A percentile compares a stretch with the other conserved stretches of the same genome.
phyloP scores from a whole-genome alignment of 2,329 filamentous ascomycete genomes.

The Stachybotrys elegans region DNA sequence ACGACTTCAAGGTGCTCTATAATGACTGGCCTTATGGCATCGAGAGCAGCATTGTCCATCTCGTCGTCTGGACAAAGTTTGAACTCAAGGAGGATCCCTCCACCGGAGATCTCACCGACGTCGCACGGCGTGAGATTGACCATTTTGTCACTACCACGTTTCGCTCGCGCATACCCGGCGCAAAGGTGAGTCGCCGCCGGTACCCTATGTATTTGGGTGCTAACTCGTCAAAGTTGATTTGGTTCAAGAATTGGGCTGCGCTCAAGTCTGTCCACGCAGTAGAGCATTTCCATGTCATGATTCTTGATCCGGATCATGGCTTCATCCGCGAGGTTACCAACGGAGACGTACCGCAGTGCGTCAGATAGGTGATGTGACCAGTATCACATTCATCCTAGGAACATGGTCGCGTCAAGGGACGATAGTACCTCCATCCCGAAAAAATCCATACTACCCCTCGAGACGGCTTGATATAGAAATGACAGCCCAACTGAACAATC shows the following conservation, averaged over 20 bases:
- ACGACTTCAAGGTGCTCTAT: conserved; percentile 68
- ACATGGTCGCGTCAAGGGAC: no score
- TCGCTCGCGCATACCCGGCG: conserved; percentile 40
- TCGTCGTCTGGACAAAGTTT: conserved; percentile 94
- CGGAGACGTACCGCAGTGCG: conserved; percentile 64
- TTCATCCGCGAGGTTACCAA: conserved; percentile 69
- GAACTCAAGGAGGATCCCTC: conserved; percentile 61
- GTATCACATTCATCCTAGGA: no score
- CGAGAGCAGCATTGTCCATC: conserved; percentile 70
- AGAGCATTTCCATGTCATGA: conserved; percentile 94
- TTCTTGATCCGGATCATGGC: conserved; percentile 66
- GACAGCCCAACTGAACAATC: neutral
- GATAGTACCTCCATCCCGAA: no score
- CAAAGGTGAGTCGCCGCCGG: conserved; percentile 41
- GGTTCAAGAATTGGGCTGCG: conserved; percentile 73
- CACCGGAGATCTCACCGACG: conserved; percentile 63
- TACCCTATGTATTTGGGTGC: neutral
- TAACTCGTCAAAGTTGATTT: conserved; percentile 23
- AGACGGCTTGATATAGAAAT: neutral
- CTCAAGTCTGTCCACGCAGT: conserved; percentile 82
- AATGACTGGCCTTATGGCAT: conserved; percentile 97
- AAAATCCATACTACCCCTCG: no score
- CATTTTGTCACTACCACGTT: conserved; percentile 67
- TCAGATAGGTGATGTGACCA: conserved; percentile 25
- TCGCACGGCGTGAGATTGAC: conserved; percentile 61